Percentiles rank a stretch among this genome's conserved stretches.
These are phyloP conservation scores for Metschnikowia shivogae DNA, from an alignment of 805 yeast genomes.

Conservation along the genomic window DNA sequence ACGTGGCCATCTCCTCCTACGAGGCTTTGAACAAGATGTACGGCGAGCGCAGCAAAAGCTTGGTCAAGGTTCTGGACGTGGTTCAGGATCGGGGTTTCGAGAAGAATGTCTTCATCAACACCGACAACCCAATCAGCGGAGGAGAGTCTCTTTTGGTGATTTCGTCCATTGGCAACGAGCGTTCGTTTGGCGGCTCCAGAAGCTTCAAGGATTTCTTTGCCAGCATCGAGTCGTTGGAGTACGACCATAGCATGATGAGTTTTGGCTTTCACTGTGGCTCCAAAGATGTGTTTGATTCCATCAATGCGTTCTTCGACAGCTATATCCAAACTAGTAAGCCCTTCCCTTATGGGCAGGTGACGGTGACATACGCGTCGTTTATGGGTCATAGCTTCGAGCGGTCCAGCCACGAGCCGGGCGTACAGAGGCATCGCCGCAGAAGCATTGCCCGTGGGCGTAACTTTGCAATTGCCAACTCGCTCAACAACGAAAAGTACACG, in stretches of 20 bases:
- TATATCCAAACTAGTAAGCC: slow-evolving; percentile 1
- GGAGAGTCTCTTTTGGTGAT: slow-evolving; percentile 16
- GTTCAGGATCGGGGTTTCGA: slow-evolving; percentile 2
- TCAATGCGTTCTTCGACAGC: slow-evolving; percentile 18
- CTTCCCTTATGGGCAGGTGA: slow-evolving; percentile 10
- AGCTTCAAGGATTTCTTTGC: slow-evolving; percentile 30
- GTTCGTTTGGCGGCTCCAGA: slow-evolving; percentile 35
- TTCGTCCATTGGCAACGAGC: slow-evolving; percentile 25
- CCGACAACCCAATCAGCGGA: not conserved
- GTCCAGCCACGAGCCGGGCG: slow-evolving; percentile 9
- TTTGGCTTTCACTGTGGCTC: slow-evolving; percentile 33
- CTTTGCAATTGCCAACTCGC: slow-evolving; percentile 26
- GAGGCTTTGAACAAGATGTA: not conserved
- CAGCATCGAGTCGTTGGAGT: slow-evolving; percentile 25
- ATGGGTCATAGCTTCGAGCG: slow-evolving; percentile 9
- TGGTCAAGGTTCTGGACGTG: not conserved
- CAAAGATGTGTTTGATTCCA: slow-evolving; percentile 20
- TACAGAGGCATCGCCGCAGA: slow-evolving; percentile 34
- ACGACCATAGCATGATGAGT: slow-evolving; percentile 17
- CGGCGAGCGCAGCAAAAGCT: not conserved
- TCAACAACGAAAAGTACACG: slow-evolving; percentile 29
- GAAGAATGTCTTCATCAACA: slow-evolving; percentile 2
- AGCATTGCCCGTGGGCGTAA: slow-evolving; percentile 36
- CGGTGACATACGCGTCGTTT: slow-evolving; percentile 14
- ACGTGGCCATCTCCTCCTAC: not conserved